These are phyloP conservation scores for Aspergillus aculeatinus DNA, from an alignment of 2,329 filamentous ascomycete genomes.

Conservation along the genomic window DNA sequence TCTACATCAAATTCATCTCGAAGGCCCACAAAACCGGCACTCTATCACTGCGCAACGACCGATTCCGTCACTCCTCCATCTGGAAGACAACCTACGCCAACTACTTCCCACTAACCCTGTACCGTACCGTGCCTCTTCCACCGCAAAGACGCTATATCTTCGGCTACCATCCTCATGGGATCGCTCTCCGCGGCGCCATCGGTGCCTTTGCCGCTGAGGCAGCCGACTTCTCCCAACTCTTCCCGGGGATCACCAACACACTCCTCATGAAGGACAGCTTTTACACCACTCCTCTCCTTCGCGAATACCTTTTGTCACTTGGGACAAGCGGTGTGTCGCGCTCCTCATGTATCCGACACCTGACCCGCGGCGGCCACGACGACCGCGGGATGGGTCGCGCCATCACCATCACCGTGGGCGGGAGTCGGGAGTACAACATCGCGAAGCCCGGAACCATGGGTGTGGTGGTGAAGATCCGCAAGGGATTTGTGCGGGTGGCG, in stretches of 20 bases:
- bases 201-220: conserved; percentile 79
- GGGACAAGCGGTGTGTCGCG: conserved; percentile 78
- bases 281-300: conserved; percentile 79
- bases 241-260: conserved; percentile 84
- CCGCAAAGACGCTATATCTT: conserved; percentile 81
- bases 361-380: conserved; percentile 70
- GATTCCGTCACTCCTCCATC: conserved; percentile 65
- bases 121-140: conserved; percentile 73
- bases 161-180: conserved; percentile 86
- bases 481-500: conserved; percentile 86
- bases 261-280: conserved; percentile 80
- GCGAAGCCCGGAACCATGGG: conserved; percentile 71
- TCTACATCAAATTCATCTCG: conserved; percentile 69
- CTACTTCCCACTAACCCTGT: conserved; percentile 78
- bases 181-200: conserved; percentile 82
- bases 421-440: conserved; percentile 78
- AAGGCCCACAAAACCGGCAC: conserved; percentile 68
- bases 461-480: conserved; percentile 71
- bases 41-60: conserved; percentile 67
- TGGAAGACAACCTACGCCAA: conserved; percentile 76
- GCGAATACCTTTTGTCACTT: conserved; percentile 77
- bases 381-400: conserved; percentile 76
- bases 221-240: conserved; percentile 72
- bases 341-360: conserved; percentile 75
- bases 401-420: conserved; percentile 87